Evolutionary conservation across 2,329 filamentous ascomycete species (phyloP).

Genomic region (Helicocarpus griseus): DNA sequence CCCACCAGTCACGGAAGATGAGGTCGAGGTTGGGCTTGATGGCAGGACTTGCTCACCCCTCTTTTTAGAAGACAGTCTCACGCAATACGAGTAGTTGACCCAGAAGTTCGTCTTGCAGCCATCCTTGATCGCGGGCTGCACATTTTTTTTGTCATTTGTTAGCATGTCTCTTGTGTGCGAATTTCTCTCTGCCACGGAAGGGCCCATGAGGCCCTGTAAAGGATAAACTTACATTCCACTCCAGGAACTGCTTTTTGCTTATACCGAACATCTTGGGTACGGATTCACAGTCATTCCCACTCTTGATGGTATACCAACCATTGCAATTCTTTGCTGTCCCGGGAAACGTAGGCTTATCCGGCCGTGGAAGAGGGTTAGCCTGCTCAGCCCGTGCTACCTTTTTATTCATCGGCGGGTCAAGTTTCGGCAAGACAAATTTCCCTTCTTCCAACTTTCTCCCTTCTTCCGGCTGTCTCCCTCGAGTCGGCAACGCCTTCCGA

Average conservation of each 20-base stretch:
- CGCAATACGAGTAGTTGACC: not conserved
- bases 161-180: too few species aligned
- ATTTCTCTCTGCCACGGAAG: too few species aligned
- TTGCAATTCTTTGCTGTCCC: not conserved
- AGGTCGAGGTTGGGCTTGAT: not conserved
- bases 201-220: too few species aligned
- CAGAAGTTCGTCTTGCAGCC: not conserved
- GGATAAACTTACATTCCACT: not conserved
- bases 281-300: not conserved
- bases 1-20: not conserved
- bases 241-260: not conserved
- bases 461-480: too few species aligned
- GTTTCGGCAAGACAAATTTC: too few species aligned
- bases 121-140: not conserved
- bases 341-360: not conserved
- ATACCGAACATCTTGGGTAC: not conserved
- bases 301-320: not conserved
- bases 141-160: not conserved
- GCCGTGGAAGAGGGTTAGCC: not conserved
- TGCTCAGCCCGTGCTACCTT: not conserved
- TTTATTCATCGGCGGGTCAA: too few species aligned
- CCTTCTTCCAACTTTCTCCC: too few species aligned
- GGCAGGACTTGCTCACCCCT: not conserved
- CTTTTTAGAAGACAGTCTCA: not conserved
- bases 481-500: too few species aligned